Evolutionary conservation across 176 grass and related monocot species (phyloP).

Genomic region (Triticum timopheevii): DNA sequence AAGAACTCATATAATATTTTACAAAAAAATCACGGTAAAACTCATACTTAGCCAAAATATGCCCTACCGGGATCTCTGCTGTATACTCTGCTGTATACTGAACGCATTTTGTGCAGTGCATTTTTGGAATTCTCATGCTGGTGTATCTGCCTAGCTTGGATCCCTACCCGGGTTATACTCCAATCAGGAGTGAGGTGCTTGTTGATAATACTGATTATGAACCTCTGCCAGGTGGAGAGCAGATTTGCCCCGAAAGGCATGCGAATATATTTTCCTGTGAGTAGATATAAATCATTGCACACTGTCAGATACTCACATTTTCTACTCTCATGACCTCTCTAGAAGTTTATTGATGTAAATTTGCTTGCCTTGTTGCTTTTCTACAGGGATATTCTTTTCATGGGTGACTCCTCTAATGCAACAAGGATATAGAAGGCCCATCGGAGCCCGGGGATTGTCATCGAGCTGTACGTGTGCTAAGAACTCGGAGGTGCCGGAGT

Average conservation of each 20-base stretch:
- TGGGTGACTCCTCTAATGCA: slow-evolving; percentile 98
- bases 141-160: slow-evolving; percentile 85
- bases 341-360: not conserved
- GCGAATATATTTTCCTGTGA: slow-evolving; percentile 67
- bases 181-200: slow-evolving; percentile 56
- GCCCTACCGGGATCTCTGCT: not conserved
- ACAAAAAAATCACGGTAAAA: not conserved
- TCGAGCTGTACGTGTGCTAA: too few relatives aligned
- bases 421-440: slow-evolving; percentile 82
- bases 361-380: slow-evolving; percentile 36
- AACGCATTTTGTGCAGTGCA: slow-evolving; percentile 54
- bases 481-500: too few relatives aligned
- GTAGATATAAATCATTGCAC: slow-evolving; percentile 38
- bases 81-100: not conserved
- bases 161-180: slow-evolving; percentile 75
- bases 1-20: too few relatives aligned
- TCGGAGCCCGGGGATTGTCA: too few relatives aligned
- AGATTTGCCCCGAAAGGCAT: slow-evolving; percentile 87
- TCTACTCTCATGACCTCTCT: not conserved
- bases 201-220: slow-evolving; percentile 76
- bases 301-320: slow-evolving; percentile 7
- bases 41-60: not conserved
- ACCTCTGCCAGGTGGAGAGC: slow-evolving; percentile 69
- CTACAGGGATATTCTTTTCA: slow-evolving; percentile 77
- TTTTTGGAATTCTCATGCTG: slow-evolving; percentile 88